Conservation (phyloP, 306 rosid genomes). For the Boehmeria nivea region DNA sequence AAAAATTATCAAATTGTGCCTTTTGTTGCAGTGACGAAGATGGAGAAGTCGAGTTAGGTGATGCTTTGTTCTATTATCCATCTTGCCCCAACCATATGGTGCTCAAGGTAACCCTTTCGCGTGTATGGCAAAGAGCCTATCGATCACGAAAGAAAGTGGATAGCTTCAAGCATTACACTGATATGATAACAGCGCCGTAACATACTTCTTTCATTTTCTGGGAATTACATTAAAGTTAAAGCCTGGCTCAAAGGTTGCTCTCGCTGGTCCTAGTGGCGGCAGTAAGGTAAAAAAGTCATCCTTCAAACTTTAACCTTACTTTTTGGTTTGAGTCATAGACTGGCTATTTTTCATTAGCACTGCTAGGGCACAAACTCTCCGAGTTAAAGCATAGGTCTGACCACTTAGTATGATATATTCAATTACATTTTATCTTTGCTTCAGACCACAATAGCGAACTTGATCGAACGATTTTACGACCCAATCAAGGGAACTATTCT, state of each 20-base stretch:
- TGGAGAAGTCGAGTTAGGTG: slow-evolving; percentile 68
- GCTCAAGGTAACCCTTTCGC: slow-evolving; percentile 45
- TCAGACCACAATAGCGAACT: slow-evolving; percentile 33
- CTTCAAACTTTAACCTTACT: background rate
- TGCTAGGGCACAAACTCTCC: too few species aligned
- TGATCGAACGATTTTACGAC: slow-evolving; percentile 81
- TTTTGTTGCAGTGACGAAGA: slow-evolving; percentile 55
- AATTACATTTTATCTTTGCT: too few species aligned
- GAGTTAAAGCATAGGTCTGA: too few species aligned
- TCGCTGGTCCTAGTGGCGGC: slow-evolving; percentile 88
- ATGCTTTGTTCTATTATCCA: slow-evolving; percentile 84
- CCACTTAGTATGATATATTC: too few species aligned
- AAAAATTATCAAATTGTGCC: background rate
- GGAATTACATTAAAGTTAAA: slow-evolving; percentile 62
- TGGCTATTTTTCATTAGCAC: background rate
- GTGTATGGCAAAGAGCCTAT: background rate
- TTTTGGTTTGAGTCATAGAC: background rate
- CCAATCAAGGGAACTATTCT: slow-evolving; percentile 61
- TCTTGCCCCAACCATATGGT: slow-evolving; percentile 64
- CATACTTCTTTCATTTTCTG: slow-evolving; percentile 21
- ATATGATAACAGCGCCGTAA: too few species aligned
- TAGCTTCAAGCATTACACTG: background rate
- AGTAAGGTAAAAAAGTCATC: slow-evolving; percentile 47
- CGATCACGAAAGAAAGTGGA: background rate
- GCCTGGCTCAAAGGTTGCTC: slow-evolving; percentile 80